A percentile compares a stretch with the other conserved stretches of the same genome.
Conservation (phyloP, 225 moss, liverwort and hornwort species). For the Marchantia paleacea region DNA sequence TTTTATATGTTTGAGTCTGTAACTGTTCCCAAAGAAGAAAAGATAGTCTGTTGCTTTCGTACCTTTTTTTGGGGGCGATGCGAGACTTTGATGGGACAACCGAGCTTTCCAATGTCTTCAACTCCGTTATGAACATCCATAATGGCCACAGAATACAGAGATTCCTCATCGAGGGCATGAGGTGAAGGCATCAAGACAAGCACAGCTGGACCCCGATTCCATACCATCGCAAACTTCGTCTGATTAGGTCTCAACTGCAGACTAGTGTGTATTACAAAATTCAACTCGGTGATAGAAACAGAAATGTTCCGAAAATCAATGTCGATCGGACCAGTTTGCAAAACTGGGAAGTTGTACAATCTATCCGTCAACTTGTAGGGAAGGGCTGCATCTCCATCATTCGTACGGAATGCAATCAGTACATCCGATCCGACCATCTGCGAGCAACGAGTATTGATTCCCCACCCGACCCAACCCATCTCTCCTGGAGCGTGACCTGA, state of each 20-base stretch:
- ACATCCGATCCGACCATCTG: conserved; percentile 15
- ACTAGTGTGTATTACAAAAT: conserved; percentile 1
- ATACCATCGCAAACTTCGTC: conserved; percentile 5
- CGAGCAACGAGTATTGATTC: conserved; percentile 6
- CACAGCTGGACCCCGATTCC: conserved; percentile 15
- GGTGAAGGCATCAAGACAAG: not conserved
- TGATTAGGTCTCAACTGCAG: conserved; percentile 14
- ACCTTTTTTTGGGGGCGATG: conserved; percentile 15
- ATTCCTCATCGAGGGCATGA: not conserved
- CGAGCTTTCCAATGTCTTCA: not conserved
- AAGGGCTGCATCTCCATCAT: not conserved
- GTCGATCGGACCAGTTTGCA: not conserved
- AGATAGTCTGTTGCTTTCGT: not conserved
- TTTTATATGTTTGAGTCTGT: not conserved
- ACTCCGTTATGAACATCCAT: not conserved
- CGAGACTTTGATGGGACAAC: not conserved
- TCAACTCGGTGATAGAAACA: not conserved
- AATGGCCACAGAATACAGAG: conserved; percentile 3
- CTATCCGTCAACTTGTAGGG: conserved; percentile 10
- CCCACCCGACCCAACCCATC: conserved; percentile 19
- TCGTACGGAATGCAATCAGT: not conserved
- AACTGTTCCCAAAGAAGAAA: not conserved
- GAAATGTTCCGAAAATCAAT: not conserved
- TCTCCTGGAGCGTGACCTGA: not conserved
- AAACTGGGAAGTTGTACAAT: not conserved